Base-by-base conservation (phyloP, 345 rosid species). In the Adansonia digitata region DNA sequence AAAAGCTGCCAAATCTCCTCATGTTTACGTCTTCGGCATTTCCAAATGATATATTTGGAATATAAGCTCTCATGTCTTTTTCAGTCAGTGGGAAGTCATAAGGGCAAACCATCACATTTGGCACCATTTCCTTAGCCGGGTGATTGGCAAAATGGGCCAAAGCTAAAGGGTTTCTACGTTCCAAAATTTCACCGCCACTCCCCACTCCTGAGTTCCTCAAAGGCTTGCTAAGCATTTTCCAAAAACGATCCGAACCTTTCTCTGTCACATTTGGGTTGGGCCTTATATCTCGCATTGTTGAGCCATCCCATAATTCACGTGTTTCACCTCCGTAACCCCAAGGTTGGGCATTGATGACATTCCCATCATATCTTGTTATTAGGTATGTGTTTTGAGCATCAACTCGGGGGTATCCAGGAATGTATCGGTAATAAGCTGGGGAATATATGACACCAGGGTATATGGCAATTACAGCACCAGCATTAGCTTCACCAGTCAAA, bases 81-180 rank as follows among this genome's bases (percentile, higher is more conserved):
- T 88, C 92, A 31, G 83, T 79, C 78, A 91, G 81, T 7, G 92
- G 98, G 77, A 92, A 94, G 79, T 92, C 94, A 20, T 88, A 91
- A 15, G 97, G 92, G 59, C 92, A 92, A 53, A 92, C 70, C 92
- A 91, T 94, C 42, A 88, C 98, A 76, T 94, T 94, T 18, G 97
- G 94, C 53, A 74, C 85, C 88, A 85, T 81, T 15, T 80, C 95
- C 80, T 88, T 83, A 2, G 86, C 87, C 1, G 93, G 91, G 69
- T 94, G 97, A 72, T 90, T 94, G 4, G 86, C 85, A 65, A 87
- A 91, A 82, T 94, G 98, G 77, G 95, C 97, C 77, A 88, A 81
- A 53, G 95, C 97, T 75, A 92, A 78, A 11, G 98, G 97, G 74
- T 92, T 94, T 79, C 97, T 88, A 77, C 84, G 84, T 84, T 94